Evolutionary conservation across 306 rosid species (phyloP).

Genomic region (Rosa lucieae): DNA sequence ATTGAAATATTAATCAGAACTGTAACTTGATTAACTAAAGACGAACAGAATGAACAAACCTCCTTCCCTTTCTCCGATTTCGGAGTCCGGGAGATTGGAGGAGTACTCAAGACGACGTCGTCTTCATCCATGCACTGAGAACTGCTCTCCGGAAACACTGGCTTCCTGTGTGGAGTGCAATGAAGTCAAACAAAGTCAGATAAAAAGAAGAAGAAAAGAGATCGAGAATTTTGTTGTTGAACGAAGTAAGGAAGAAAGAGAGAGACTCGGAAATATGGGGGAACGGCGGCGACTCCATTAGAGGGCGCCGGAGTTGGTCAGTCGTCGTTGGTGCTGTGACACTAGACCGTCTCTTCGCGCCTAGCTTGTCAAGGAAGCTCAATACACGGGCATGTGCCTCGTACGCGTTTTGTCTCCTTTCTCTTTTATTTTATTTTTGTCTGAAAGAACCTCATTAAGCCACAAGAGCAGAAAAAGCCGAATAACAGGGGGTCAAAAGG

Average conservation of each 20-base stretch:
- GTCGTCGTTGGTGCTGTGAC: no score
- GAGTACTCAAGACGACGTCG: constrained; percentile 49
- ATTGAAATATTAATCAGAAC: not conserved
- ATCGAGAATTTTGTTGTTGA: not conserved
- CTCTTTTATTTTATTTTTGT: no score
- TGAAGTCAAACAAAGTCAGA: constrained; percentile 33
- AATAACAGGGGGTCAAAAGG: no score
- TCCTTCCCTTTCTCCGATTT: constrained; percentile 42
- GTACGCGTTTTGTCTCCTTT: no score
- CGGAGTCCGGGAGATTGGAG: constrained; percentile 22
- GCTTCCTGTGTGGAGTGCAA: constrained; percentile 37
- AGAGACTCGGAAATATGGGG: not conserved
- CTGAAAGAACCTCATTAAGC: no score
- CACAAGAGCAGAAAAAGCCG: no score
- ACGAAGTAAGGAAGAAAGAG: not conserved
- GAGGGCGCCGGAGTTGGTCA: no score
- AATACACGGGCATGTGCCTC: no score
- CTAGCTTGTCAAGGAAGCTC: no score
- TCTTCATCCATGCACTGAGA: constrained; percentile 54
- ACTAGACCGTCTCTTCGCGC: no score
- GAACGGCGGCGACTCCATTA: not conserved
- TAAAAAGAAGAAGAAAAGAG: not conserved
- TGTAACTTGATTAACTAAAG: not conserved
- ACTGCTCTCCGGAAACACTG: constrained; percentile 16
- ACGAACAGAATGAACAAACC: constrained; percentile 28